phyloP scores from a whole-genome alignment of 139 green algal genomes.

The Haematococcus lacustris region DNA sequence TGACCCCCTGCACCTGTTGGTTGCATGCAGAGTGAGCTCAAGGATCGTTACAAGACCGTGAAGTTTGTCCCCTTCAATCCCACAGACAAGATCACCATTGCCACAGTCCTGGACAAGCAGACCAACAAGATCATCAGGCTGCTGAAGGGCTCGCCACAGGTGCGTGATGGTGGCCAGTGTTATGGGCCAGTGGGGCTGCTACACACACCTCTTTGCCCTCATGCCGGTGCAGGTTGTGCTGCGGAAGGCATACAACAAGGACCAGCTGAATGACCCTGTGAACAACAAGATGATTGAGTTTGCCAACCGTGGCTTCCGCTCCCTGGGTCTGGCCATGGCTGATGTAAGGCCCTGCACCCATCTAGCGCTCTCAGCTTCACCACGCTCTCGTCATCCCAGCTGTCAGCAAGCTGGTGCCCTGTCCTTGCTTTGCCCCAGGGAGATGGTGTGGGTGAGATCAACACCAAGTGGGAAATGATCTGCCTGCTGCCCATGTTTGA shows the following conservation, averaged over 20 bases:
- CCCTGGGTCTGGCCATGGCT: slow-evolving; percentile 60
- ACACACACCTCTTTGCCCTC: too few relatives aligned
- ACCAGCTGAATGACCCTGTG: slow-evolving; percentile 40
- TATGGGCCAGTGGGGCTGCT: too few relatives aligned
- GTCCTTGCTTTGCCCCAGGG: slow-evolving; percentile 15
- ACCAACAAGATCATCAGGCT: slow-evolving; percentile 50
- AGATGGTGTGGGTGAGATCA: slow-evolving; percentile 26
- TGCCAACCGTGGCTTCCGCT: slow-evolving; percentile 65
- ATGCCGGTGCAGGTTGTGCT: slow-evolving; percentile 72
- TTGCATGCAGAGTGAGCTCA: slow-evolving; percentile 14
- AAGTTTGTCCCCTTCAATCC: slow-evolving; percentile 87
- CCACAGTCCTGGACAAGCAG: slow-evolving; percentile 35
- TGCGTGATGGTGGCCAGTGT: slow-evolving; percentile 9
- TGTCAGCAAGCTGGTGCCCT: background rate
- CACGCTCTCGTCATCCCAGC: background rate
- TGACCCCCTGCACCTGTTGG: too few relatives aligned
- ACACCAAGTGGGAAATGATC: slow-evolving; percentile 54
- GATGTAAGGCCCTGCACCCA: too few relatives aligned
- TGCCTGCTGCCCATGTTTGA: slow-evolving; percentile 74
- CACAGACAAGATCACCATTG: slow-evolving; percentile 74
- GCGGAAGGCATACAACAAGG: slow-evolving; percentile 44
- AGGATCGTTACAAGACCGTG: slow-evolving; percentile 30
- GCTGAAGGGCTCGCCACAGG: slow-evolving; percentile 74
- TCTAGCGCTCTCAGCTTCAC: too few relatives aligned
- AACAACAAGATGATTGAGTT: slow-evolving; percentile 73